Evolutionary conservation across 768 basidiomycete genomes (phyloP), one percentile per base, ranked within the genome.

Genomic region (Lactarius hengduanensis): DNA sequence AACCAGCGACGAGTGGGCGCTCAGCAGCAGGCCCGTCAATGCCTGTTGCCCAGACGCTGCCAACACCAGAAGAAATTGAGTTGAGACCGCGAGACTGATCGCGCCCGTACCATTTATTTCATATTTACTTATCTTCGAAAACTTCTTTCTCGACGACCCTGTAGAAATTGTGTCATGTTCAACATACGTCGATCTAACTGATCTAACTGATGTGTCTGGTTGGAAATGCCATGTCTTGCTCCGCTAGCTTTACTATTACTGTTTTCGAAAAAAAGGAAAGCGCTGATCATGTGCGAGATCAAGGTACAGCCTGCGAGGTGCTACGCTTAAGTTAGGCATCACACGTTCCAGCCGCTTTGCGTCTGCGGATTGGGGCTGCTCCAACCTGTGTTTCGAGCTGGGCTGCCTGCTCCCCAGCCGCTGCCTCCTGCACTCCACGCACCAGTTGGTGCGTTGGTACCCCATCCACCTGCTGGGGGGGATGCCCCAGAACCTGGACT

Each of bases 371-470:
- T 65, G 10, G 75, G 73, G 18, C 75, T 74, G 1, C 72, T 69
- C 74, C 75, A 74, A 9, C 76, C 78, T 50, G 76, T 74, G 64
- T 64, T 68, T 41, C 75, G 72, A 57, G 73, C 66, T 53, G 73
- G 69, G 60, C 76, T 71, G 61, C 64, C 47, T 34, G 59, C 34
- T 32, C 67, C 74, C 74, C 77, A 73, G 28, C 71, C 74, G 61
- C 72, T 63, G 66, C 77, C 75, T 11, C 71, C 71, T 40, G 71
- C n/a, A 2, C 69, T 41, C 68, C 68, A 41, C 64, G 70, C 36
- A 59, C 82, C 66, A 82, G 84, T 58, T 76, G 78, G 41, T 74
- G 72, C 41, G 72, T 71, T 60, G 71, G 76, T 63, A 71, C 68
- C 72, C 72, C 75, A 73, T 72, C 78, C 68, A 71, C 78, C 63